Evolutionary conservation across 805 yeast species (phyloP).

Genomic region (fission yeast (Schizosaccharomyces pombe)): DNA sequence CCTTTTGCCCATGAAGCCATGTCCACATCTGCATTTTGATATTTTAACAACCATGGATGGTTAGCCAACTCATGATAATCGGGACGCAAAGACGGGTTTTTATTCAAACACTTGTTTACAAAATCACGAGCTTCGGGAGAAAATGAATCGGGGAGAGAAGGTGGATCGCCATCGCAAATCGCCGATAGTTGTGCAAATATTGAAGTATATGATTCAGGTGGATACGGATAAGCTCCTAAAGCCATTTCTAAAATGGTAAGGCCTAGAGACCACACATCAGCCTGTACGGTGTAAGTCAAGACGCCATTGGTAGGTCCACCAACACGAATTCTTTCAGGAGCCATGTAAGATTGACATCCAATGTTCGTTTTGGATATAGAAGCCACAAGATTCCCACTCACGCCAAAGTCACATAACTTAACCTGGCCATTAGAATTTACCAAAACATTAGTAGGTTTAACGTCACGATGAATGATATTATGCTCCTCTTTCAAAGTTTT

Average conservation of each 20-base stretch:
- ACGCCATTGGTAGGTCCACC: constrained; percentile 37
- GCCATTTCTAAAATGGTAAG: constrained; percentile 70
- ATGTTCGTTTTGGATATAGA: constrained; percentile 85
- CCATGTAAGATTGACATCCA: constrained; percentile 97
- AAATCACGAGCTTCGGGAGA: constrained; percentile 62
- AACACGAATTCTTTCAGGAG: constrained; percentile 64
- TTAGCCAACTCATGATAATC: constrained; percentile 47
- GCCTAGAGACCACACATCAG: constrained; percentile 91
- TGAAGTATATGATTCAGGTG: constrained; percentile 74
- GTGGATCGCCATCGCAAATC: constrained; percentile 88
- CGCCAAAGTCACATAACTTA: constrained; percentile 89
- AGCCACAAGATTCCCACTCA: constrained; percentile 81
- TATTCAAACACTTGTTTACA: constrained; percentile 44
- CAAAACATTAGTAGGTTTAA: constrained; percentile 82
- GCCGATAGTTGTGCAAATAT: constrained; percentile 85
- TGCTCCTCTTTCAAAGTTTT: constrained; percentile 69
- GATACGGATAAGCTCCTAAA: constrained; percentile 83
- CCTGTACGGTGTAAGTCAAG: constrained; percentile 68
- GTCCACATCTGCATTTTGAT: constrained; percentile 20
- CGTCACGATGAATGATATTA: constrained; percentile 86
- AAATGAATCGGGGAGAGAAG: constrained; percentile 44
- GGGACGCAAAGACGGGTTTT: constrained; percentile 62
- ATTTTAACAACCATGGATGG: constrained; percentile 61
- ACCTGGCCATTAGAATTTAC: constrained; percentile 68
- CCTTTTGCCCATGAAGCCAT: constrained; percentile 18